Base-by-base conservation (phyloP, 495 filamentous ascomycete species). In the Neurospora africana region DNA sequence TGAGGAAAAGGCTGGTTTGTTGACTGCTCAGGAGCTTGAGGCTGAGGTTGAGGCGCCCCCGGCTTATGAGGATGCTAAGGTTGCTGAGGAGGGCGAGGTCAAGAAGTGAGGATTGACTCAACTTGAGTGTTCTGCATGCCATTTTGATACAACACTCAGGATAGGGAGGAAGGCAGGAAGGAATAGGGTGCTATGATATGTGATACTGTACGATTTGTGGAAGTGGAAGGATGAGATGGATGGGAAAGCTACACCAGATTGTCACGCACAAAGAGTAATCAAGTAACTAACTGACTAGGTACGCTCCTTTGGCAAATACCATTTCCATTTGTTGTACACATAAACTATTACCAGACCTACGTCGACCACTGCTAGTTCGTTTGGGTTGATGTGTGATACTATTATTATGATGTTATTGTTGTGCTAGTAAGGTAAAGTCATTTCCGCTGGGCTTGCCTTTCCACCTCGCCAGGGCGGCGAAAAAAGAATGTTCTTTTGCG, bases 1-100 rank as follows among this genome's bases (percentile, higher is more conserved):
- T 30, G 81, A 83, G 41, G 83, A 85, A 77, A 85, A 85, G 78
- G 68, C 79, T 5, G 81, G 82, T 30, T 75, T 86, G 70, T 79
- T 86, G 80, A 78, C 76, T 65, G 21, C 78, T 15, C 76, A 85
- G 69, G 82, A 82, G 17, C 65, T 27, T 19, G 53, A 61, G 53
- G 53, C 53, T 61, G 53, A 61, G 13, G 53, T 61, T 2, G 53
- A 61, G 27, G 53, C 75, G 1, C 84, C 83, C 1, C 83, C 83
- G 17, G 74, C 82, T 39, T 85, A 85, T 68, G 74, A 80, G 53
- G 79, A 81, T 19, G 53, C 27, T 1, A 61, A 61, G 53, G 53
- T 33, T 33, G 53, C 27, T 33, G 53, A 61, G 53, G 27, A 61
- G 27, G 53, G 27, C 0, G 53, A 61, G 27, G 27, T 61, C 19